Base-by-base conservation (phyloP, 129 eudicot genomes). In the Rutidosis leptorrhynchoides region DNA sequence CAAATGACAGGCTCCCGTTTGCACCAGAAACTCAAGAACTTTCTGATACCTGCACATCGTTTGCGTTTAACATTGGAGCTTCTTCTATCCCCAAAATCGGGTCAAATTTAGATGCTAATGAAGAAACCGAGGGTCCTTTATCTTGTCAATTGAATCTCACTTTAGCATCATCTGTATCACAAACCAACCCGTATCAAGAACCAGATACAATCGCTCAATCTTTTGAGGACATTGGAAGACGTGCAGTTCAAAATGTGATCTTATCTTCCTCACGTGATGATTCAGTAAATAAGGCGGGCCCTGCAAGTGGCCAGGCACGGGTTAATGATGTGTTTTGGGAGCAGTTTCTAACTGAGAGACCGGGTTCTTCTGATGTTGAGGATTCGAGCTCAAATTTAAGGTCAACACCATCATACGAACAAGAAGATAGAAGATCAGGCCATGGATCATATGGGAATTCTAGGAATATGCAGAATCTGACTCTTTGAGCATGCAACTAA, bases 301-400 rank as follows among this genome's bases (percentile, higher is more conserved):
- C 81, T 49, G 67, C 83, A 61, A 45, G 69, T 28, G 70, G 52
- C 26, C 92, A 72, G 62, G 61, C 76, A 22, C 79, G 85, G 64
- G 95, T 88, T 55, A 92, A 92, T 67, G 96, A 92, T 77, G 82
- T 74, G 12, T 92, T 88, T 52, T 92, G 98, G 98, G 98, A 92
- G 75, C 98, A 92, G 79, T 91, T 91, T 68, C 75, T 92, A 29
- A 92, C 98, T 0, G 98, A 92, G 69, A 83, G 90, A 74, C 97
- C 96, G 0, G 97, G 96, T 20, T 75, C 90, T 45, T 72, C 88
- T 0, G 97, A 90, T 35, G 68, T 71, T 35, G 94, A 91, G 67
- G 96, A 87, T 80, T 78, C 94, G 1, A 79, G 82, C 77, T 83
- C 95, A 22, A 58, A 64, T 63, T 65, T 71, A 11, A 82, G 80